Evolutionary conservation across 768 basidiomycete genomes (phyloP), one percentile per base, ranked within the genome.

Genomic region (Boletus reticulatus): DNA sequence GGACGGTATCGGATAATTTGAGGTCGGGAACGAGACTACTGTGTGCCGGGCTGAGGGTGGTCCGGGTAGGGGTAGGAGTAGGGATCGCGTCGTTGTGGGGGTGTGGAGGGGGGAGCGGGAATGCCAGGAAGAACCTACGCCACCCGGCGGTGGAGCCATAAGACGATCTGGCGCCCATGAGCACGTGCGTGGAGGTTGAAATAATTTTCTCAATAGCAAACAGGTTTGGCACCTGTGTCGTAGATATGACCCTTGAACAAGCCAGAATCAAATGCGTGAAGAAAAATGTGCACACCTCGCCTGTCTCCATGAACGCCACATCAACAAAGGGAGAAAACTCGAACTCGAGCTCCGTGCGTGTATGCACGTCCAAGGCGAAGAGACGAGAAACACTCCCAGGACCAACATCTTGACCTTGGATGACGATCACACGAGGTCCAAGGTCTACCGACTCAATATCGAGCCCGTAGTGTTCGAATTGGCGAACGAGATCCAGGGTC

Each of bases 181-280:
- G 17, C 7, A 66, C 22, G 51, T 66, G 62, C 4, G 65, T 64
- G 19, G 60, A 62, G 4, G 66, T 19, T 13, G 17, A 5, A 16
- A 34, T 37, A 2, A 31, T 32, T 0, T 22, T 47, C 6, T 48
- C 32, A 16, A n/a, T 19, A 2, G 7, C 22, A 2, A 4, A 12
- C 24, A 27, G 17, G 17, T 50, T 31, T 19, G 42, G 5, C 5
- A 46, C 14, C 65, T 65, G 27, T 27, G 22, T 13, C 17, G 20
- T 7, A n/a, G n/a, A n/a, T n/a, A n/a, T n/a, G n/a, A n/a, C 29
- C 16, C 13, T 19, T 27, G 10, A 27, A 27, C n/a, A 47, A 22
- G 34, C 34, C 2, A 13, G 14, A 39, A n/a, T n/a, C 9, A 9
- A 39, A 17, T 39, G 38, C 6, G 6, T 37, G 16, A 37, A 36